A percentile compares a stretch with the other conserved stretches of the same genome.
Conservation (phyloP, 2,329 filamentous ascomycete species). For the Pseudogymnoascus verrucosus region DNA sequence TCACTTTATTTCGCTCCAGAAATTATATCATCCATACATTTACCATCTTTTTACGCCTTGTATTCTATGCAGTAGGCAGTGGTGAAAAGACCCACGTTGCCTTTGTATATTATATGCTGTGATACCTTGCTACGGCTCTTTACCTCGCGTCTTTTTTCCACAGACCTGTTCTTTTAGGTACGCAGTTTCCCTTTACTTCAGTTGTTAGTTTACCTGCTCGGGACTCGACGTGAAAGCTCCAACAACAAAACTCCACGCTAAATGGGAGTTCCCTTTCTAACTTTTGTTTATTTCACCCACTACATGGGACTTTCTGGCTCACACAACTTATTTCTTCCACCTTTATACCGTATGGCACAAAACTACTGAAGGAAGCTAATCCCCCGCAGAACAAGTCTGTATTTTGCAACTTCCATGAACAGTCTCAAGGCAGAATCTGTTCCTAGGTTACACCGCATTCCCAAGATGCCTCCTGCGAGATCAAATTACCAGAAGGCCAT, state of each 20-base stretch:
- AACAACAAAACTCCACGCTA: not conserved
- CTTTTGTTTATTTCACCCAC: not conserved
- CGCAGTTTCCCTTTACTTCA: not conserved
- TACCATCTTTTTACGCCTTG: not conserved
- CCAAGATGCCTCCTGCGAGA: not conserved
- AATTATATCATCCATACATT: not conserved
- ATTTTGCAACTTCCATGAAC: not conserved
- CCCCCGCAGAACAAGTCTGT: not conserved
- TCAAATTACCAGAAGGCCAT: constrained; percentile 1
- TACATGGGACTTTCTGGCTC: not conserved
- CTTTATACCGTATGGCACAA: not conserved
- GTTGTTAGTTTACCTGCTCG: not conserved
- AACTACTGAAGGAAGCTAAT: not conserved
- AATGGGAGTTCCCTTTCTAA: not conserved
- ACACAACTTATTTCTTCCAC: not conserved
- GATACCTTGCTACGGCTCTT: not conserved
- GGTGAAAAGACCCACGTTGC: not conserved
- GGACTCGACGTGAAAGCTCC: not conserved
- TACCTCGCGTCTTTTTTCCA: not conserved
- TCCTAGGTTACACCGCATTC: not conserved
- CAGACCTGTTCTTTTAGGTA: constrained; percentile 6
- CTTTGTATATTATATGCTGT: not conserved
- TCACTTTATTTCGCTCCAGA: not conserved
- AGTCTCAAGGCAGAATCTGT: not conserved
- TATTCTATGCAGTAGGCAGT: not conserved